Evolutionary conservation across 768 basidiomycete species (phyloP).

Genomic region (Lepiota venenata): DNA sequence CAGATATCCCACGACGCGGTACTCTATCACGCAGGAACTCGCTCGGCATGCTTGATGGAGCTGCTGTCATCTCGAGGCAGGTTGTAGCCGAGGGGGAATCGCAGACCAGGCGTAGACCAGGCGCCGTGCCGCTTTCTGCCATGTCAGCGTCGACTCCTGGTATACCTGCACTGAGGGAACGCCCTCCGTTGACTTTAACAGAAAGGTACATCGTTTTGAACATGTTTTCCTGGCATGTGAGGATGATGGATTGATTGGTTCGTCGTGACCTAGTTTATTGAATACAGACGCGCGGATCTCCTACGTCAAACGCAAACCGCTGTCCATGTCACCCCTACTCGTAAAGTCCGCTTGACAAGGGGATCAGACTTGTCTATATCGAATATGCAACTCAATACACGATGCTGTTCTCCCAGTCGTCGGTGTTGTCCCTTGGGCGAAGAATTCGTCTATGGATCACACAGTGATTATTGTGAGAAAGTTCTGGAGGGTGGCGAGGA

Average conservation of each 20-base stretch:
- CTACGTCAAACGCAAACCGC: too few species aligned
- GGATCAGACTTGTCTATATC: too few species aligned
- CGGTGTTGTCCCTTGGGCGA: too few species aligned
- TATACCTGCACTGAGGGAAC: conserved; percentile 18
- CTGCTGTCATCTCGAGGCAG: background rate
- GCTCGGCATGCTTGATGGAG: background rate
- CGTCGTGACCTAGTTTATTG: background rate
- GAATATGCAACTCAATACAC: too few species aligned
- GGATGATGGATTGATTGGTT: background rate
- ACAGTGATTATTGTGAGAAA: too few species aligned
- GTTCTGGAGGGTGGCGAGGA: too few species aligned
- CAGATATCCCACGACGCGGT: conserved; percentile 8
- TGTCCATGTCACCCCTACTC: too few species aligned
- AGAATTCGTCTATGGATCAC: too few species aligned
- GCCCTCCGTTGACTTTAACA: conserved; percentile 56
- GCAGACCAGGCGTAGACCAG: conserved; percentile 21
- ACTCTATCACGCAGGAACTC: conserved; percentile 15
- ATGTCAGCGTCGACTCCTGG: background rate
- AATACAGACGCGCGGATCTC: too few species aligned
- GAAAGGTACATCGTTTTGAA: conserved; percentile 55
- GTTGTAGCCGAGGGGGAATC: conserved; percentile 9
- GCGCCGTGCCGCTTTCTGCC: conserved; percentile 17
- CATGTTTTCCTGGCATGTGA: background rate
- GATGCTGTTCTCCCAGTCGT: too few species aligned
- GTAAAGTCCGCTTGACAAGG: too few species aligned